Base-by-base conservation (phyloP, 2,329 filamentous ascomycete genomes). In the Aureobasidium musti region DNA sequence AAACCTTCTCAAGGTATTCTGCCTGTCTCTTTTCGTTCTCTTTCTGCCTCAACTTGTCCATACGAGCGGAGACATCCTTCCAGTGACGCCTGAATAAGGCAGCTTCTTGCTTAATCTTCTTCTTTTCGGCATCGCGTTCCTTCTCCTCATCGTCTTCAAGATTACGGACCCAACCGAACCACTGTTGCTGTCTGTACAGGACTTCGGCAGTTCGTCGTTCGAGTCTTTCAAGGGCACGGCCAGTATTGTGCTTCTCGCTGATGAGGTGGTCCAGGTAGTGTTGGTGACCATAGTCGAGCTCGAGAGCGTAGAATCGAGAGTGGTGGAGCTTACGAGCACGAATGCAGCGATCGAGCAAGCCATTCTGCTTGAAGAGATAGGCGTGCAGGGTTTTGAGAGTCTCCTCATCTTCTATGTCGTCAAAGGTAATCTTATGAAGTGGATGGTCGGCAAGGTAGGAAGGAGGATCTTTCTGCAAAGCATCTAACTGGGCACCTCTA, bases 101-200 rank as follows among this genome's bases (percentile, higher is more conserved):
- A 3, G 81, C 79, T 69, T 84, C 82, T 41, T 78, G 74, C 70
- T 82, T 82, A 61, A 82, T 75, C 69, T 82, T 83, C 72, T 79
- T 81, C 53, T 79, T 79, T 70, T 83, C 82, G 52, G 79, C 82
- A 52, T 83, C 81, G 33, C 79, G 78, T 5, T 71, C 75, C 28
- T 73, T 72, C 63, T 83, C 82, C 71, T 83, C 81, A 33, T 79
- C 75, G 19, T 79, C 75, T 69, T 83, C 81, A 83, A n/a, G 74
- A 73, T 69, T 78, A 11, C 61, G 61, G 37, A 64, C 61, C 61
- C 61, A 64, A 28, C 47, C 49, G n/a, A 64, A 82, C 81, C 82
- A 83, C 67, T 82, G 79, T 70, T 81, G 77, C 67, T 79, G 76
- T 66, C 78, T 73, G 69, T 82, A 82, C 52, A 82, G 73, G 11